Base-by-base conservation (phyloP, 148 eudicot species). In the Vaccinium corymbosum region DNA sequence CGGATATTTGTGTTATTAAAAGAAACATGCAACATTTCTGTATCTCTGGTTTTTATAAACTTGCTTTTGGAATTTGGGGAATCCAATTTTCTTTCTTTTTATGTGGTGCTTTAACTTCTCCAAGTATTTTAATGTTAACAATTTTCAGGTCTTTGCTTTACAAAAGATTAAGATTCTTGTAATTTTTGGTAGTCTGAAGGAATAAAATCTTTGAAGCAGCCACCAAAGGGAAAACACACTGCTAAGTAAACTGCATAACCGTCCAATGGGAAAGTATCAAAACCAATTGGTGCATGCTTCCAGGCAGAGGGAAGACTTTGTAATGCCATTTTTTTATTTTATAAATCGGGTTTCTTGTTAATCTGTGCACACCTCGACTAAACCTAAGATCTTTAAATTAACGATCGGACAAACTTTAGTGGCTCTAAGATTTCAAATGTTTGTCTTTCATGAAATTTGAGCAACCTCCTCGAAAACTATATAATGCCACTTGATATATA, bases 181-280 rank as follows among this genome's bases (percentile, higher is more conserved):
- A 25, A 80, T 50, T 27, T 12, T 71, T 71, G 29, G 12, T 48
- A 42, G 12, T 11, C 0, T 1, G 56, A 38, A 61, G 73, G 83
- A 80, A 80, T 62, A 62, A 78, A 80, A 62, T 80, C 83, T 64
- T 12, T 27, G 5, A 49, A 81, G 76, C 27, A 22, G 75, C 38
- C 75, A 64, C 50, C 76, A 16, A 20, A 20, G 51, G 51, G 22
- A 9, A 20, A 46, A 10, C 22, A 75, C 27, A 3, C 14, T 7
- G 74, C n/a, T 64, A 14, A 62, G 53, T 46, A 50, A 64, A 68
- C 53, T 72, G n/a, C 10, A 20, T 6, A 22, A 64, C 6, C 22
- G 13, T 76, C n/a, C 51, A 46, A 32, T 15, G 76, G 76, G 76
- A 66, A 35, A 72, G 76, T 35, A 72, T 35, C 48, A 15, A 72